Evolutionary conservation across 176 grass and related monocot genomes (phyloP).

Genomic region (Carex littledalei): DNA sequence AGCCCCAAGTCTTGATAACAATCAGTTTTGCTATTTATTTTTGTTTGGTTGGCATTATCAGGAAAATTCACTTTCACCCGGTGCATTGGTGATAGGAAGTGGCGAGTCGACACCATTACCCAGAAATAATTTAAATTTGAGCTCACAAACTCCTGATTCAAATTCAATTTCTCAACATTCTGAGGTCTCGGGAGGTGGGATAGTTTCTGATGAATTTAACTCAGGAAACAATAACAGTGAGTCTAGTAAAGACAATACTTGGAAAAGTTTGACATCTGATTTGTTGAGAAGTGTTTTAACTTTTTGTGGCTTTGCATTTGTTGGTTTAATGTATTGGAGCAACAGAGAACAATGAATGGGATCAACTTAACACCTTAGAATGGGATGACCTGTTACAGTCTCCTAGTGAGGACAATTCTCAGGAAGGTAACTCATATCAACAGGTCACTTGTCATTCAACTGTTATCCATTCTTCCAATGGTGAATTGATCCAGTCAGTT

Average conservation of each 20-base stretch:
- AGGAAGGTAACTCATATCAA: constrained; percentile 21
- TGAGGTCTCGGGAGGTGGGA: constrained; percentile 39
- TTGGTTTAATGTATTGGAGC: constrained; percentile 33
- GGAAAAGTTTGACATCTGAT: constrained; percentile 1
- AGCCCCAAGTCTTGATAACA: not conserved
- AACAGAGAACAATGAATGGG: constrained; percentile 44
- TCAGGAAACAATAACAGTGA: constrained; percentile 37
- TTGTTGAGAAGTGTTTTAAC: not conserved
- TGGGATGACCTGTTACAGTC: constrained; percentile 77
- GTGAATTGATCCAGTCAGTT: not conserved
- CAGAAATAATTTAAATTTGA: constrained; percentile 42
- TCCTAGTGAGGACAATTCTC: constrained; percentile 35
- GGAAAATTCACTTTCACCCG: constrained; percentile 40
- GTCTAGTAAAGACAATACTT: constrained; percentile 49
- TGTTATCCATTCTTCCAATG: not conserved
- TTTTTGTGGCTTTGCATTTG: constrained; percentile 3
- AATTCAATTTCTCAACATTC: constrained; percentile 49
- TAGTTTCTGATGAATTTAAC: constrained; percentile 61
- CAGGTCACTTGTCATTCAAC: not conserved
- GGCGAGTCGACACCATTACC: constrained; percentile 32
- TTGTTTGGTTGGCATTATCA: constrained; percentile 26
- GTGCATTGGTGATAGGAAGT: constrained; percentile 30
- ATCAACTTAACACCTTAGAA: constrained; percentile 53
- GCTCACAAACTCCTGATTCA: constrained; percentile 45
- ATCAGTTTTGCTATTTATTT: not conserved